These are phyloP conservation scores for Teunomyces stri DNA, from an alignment of 805 yeast species.

Conservation along the genomic window DNA sequence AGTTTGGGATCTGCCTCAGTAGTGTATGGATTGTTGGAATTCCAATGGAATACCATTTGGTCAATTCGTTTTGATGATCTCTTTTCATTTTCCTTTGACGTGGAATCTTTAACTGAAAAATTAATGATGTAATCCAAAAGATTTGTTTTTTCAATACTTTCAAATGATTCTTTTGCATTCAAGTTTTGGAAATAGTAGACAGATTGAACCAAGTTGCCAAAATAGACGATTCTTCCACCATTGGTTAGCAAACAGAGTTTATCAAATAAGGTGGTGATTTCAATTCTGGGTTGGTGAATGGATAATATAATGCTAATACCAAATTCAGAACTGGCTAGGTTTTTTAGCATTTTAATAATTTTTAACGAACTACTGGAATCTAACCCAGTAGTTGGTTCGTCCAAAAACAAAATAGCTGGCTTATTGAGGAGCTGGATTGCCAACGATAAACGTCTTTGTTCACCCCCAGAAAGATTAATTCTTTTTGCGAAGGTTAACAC, in stretches of 20 bases:
- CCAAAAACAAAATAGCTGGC: conserved; percentile 23
- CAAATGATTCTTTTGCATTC: conserved; percentile 3
- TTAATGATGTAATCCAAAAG: conserved; percentile 14
- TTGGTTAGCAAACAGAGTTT: conserved; percentile 23
- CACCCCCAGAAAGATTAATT: conserved; percentile 25
- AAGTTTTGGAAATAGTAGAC: conserved; percentile 12
- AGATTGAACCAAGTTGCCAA: conserved; percentile 18
- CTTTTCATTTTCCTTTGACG: conserved; percentile 9
- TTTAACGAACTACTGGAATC: conserved; percentile 26
- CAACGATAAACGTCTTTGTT: conserved; percentile 22
- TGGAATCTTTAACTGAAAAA: conserved; percentile 12
- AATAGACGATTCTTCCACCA: conserved; percentile 25
- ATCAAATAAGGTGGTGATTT: conserved; percentile 21
- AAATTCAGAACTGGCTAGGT: conserved; percentile 20
- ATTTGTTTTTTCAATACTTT: conserved; percentile 4
- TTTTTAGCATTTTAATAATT: conserved; percentile 19
- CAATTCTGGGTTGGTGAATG: conserved; percentile 27
- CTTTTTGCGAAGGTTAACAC: conserved; percentile 18
- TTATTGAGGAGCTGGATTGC: conserved; percentile 24
- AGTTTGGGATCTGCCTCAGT: background rate
- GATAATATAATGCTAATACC: conserved; percentile 24
- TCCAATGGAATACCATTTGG: conserved; percentile 11
- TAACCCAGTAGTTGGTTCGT: conserved; percentile 29
- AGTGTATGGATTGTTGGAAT: background rate
- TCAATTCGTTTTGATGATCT: conserved; percentile 9